phyloP scores from a whole-genome alignment of 2,329 filamentous ascomycete genomes.

The Myotisia sp. region DNA sequence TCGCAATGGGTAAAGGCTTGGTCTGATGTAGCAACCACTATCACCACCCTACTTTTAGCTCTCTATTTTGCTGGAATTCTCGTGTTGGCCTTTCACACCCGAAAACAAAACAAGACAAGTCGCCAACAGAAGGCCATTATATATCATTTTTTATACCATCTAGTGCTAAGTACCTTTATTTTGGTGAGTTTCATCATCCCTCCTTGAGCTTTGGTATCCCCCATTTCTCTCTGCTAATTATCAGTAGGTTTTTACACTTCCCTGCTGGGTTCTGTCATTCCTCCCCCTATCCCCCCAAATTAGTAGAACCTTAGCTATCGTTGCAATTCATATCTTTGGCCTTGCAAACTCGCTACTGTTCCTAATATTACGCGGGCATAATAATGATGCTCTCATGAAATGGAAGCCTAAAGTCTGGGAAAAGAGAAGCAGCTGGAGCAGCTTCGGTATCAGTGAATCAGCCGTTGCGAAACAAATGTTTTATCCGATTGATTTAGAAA shows the following conservation, averaged over 20 bases:
- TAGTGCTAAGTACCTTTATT: slow-evolving; percentile 12
- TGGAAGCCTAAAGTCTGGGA: background rate
- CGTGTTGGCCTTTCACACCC: slow-evolving; percentile 11
- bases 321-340: slow-evolving; percentile 16
- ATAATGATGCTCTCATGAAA: slow-evolving; percentile 5
- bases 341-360: slow-evolving; percentile 15
- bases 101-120: slow-evolving; percentile 13
- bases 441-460: slow-evolving; percentile 1
- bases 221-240: slow-evolving; percentile 1
- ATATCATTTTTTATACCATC: slow-evolving; percentile 17
- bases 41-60: slow-evolving; percentile 12
- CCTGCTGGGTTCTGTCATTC: slow-evolving; percentile 13
- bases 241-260: slow-evolving; percentile 13
- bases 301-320: slow-evolving; percentile 13
- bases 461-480: slow-evolving; percentile 12
- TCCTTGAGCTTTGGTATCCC: too few relatives aligned
- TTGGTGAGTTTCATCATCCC: slow-evolving; percentile 13
- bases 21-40: slow-evolving; percentile 14
- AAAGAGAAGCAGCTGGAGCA: slow-evolving; percentile 4
- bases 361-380: slow-evolving; percentile 15
- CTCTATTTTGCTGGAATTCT: slow-evolving; percentile 12
- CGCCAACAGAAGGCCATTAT: slow-evolving; percentile 14
- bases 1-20: slow-evolving; percentile 13
- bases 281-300: slow-evolving; percentile 4
- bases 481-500: slow-evolving; percentile 10